phyloP scores from a whole-genome alignment of 805 yeast genomes.

The Priceomyces fermenticarens region DNA sequence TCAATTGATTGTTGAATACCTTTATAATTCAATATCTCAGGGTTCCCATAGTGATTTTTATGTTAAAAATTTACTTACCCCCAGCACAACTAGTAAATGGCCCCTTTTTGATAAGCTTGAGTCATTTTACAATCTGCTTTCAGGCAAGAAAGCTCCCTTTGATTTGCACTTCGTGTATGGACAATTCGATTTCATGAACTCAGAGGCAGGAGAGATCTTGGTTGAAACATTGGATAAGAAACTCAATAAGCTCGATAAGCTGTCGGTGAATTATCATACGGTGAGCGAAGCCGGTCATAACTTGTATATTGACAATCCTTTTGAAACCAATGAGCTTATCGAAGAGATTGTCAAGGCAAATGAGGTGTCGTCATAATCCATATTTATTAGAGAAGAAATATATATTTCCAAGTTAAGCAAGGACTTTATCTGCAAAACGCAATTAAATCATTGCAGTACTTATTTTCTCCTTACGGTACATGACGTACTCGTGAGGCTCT shows the following conservation, averaged over 20 bases:
- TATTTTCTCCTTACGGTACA: no score
- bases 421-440: no score
- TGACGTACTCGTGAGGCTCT: no score
- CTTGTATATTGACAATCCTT: conserved; percentile 44
- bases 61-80: conserved; percentile 49
- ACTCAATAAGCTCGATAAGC: conserved; percentile 1
- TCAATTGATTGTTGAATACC: conserved; percentile 34
- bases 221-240: conserved; percentile 18
- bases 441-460: no score
- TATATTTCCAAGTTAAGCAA: background rate
- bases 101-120: conserved; percentile 62
- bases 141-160: conserved; percentile 13
- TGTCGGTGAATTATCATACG: conserved; percentile 18
- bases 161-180: conserved; percentile 58
- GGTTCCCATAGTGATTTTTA: conserved; percentile 40
- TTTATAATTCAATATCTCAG: conserved; percentile 37
- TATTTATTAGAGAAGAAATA: background rate
- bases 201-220: conserved; percentile 46
- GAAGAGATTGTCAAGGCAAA: conserved; percentile 5
- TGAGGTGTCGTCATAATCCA: background rate
- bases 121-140: conserved; percentile 20
- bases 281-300: conserved; percentile 43
- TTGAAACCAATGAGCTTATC: conserved; percentile 33
- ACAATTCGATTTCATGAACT: conserved; percentile 71
- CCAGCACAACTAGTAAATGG: conserved; percentile 58